Conservation (phyloP, 106 monocot species). For the Gastrodia elata region DNA sequence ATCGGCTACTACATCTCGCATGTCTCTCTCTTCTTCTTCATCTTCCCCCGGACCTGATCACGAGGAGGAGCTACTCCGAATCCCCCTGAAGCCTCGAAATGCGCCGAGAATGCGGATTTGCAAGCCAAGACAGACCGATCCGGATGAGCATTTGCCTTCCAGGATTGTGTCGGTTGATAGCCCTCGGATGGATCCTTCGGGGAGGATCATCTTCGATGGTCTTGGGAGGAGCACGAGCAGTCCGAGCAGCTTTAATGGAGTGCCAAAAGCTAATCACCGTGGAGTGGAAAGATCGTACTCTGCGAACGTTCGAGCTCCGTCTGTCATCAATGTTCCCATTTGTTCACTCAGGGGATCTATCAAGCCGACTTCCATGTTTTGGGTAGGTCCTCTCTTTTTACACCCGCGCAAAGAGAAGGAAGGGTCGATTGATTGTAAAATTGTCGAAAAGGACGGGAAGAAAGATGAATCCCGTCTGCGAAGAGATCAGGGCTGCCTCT, state of each 20-base stretch:
- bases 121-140: not conserved
- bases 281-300: constrained; percentile 47
- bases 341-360: constrained; percentile 23
- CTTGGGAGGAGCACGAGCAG: constrained; percentile 73
- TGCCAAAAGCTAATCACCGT: constrained; percentile 11
- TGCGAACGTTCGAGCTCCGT: constrained; percentile 33
- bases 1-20: constrained; percentile 46
- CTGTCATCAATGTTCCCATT: constrained; percentile 57
- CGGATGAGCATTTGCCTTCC: not conserved
- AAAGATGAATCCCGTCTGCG: too few relatives aligned
- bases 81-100: constrained; percentile 36
- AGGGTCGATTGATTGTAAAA: too few relatives aligned
- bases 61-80: constrained; percentile 64
- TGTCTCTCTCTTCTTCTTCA: constrained; percentile 56
- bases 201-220: constrained; percentile 68
- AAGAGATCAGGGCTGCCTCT: too few relatives aligned
- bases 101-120: not conserved
- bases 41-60: constrained; percentile 51
- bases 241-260: constrained; percentile 47
- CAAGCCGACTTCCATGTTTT: constrained; percentile 23
- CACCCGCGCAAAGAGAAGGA: not conserved
- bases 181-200: constrained; percentile 82
- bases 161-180: constrained; percentile 40
- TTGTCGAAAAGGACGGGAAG: too few relatives aligned
- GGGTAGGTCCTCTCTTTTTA: constrained; percentile 10